A percentile compares a stretch with the other conserved stretches of the same genome.
Conservation (phyloP, 169 alveolate species). For the Plasmodium vinckei region DNA sequence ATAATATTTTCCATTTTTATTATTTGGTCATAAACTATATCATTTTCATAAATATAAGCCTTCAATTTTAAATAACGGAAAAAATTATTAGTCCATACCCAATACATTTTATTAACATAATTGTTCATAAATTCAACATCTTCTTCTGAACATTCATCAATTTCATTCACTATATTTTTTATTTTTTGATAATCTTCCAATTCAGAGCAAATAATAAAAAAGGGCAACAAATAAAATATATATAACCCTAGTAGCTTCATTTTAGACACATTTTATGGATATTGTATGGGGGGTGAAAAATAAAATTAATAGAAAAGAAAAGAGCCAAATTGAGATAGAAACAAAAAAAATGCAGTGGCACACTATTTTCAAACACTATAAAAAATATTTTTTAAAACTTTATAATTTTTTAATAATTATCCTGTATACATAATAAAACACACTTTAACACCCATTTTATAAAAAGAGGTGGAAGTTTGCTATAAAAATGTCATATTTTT, state of each 20-base stretch:
- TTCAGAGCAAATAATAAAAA: constrained; percentile 3
- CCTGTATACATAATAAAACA: too few relatives aligned
- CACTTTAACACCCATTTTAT: too few relatives aligned
- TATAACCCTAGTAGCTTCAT: constrained; percentile 9
- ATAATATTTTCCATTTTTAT: constrained; percentile 4
- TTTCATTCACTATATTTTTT: constrained; percentile 47
- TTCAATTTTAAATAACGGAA: constrained; percentile 52
- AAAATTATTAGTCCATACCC: constrained; percentile 65
- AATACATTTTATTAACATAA: constrained; percentile 34
- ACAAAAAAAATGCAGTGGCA: too few relatives aligned
- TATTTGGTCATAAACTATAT: constrained; percentile 22
- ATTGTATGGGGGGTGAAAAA: too few relatives aligned
- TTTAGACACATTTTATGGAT: neutral
- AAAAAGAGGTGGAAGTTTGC: too few relatives aligned
- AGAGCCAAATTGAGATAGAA: too few relatives aligned
- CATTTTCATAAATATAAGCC: constrained; percentile 65
- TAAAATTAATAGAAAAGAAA: too few relatives aligned
- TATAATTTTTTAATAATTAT: too few relatives aligned
- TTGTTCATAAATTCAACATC: constrained; percentile 39
- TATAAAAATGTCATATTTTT: too few relatives aligned
- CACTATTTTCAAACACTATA: too few relatives aligned
- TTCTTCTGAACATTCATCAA: constrained; percentile 37
- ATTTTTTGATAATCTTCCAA: constrained; percentile 13
- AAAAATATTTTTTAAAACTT: too few relatives aligned
- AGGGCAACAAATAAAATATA: constrained; percentile 2